phyloP scores from a whole-genome alignment of 768 basidiomycete species.

The Mycena belliarum region DNA sequence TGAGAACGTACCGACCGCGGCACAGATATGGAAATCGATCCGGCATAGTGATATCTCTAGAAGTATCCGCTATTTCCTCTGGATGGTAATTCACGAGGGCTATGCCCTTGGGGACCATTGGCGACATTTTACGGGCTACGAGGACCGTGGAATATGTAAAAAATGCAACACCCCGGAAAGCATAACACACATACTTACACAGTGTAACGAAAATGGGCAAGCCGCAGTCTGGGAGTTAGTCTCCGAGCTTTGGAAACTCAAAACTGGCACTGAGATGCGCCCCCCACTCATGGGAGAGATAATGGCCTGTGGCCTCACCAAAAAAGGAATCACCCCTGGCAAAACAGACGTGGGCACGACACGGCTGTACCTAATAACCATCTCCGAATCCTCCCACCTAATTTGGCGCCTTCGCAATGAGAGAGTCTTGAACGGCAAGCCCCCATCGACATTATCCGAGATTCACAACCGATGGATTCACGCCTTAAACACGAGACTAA shows the following conservation, averaged over 20 bases:
- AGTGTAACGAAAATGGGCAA: background rate
- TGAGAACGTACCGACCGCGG: background rate
- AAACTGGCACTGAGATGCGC: too few species aligned
- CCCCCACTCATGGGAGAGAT: background rate
- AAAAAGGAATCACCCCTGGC: background rate
- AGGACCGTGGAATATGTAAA: background rate
- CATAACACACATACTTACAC: background rate
- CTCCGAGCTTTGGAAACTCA: background rate
- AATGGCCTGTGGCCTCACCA: constrained; percentile 7
- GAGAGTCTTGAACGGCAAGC: background rate
- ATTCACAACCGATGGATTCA: constrained; percentile 19
- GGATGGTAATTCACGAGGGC: too few species aligned
- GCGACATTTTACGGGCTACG: background rate
- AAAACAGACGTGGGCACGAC: background rate
- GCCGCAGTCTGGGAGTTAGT: background rate
- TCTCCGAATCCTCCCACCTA: constrained; percentile 13
- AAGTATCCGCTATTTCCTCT: too few species aligned
- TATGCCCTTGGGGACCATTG: too few species aligned
- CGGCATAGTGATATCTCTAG: too few species aligned
- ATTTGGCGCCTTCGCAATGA: constrained; percentile 12
- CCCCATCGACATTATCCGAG: background rate
- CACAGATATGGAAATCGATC: too few species aligned
- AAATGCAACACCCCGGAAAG: background rate
- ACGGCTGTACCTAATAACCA: background rate
- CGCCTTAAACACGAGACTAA: constrained; percentile 10